Evolutionary conservation across 1,139 yeast genomes (phyloP).

Genomic region (Arxiozyma bovina): DNA sequence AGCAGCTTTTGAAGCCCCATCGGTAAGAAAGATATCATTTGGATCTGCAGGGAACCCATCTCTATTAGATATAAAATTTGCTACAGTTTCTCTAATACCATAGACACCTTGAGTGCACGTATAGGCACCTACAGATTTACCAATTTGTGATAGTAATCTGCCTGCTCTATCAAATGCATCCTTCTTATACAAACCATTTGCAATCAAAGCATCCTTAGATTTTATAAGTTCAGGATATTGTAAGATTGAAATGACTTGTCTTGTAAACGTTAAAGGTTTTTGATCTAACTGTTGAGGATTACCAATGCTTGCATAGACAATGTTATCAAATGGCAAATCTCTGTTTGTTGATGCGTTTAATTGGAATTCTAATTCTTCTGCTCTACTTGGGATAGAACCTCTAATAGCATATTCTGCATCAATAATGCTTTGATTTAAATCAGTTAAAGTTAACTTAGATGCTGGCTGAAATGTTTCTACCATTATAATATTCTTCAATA

Average conservation of each 20-base stretch:
- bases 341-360: constrained; percentile 40
- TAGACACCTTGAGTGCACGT: constrained; percentile 85
- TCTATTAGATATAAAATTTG: constrained; percentile 63
- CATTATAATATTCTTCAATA: background rate
- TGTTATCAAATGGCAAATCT: constrained; percentile 63
- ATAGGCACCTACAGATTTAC: constrained; percentile 85
- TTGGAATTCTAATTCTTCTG: constrained; percentile 68
- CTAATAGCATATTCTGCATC: constrained; percentile 92
- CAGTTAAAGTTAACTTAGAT: constrained; percentile 34
- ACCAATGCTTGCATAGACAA: constrained; percentile 86
- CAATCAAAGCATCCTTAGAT: constrained; percentile 11
- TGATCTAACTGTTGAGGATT: constrained; percentile 95
- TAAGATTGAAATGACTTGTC: constrained; percentile 77
- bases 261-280: constrained; percentile 82
- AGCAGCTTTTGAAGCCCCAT: constrained; percentile 95
- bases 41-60: constrained; percentile 61
- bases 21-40: constrained; percentile 69
- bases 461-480: constrained; percentile 17
- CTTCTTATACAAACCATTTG: constrained; percentile 41
- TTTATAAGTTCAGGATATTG: constrained; percentile 68
- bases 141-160: constrained; percentile 45
- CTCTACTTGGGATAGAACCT: constrained; percentile 80
- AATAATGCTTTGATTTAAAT: constrained; percentile 64
- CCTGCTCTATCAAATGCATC: constrained; percentile 76
- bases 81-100: constrained; percentile 63